These are phyloP conservation scores for Fusarium sp. DNA, from an alignment of 2,329 filamentous ascomycete species.

Conservation along the genomic window DNA sequence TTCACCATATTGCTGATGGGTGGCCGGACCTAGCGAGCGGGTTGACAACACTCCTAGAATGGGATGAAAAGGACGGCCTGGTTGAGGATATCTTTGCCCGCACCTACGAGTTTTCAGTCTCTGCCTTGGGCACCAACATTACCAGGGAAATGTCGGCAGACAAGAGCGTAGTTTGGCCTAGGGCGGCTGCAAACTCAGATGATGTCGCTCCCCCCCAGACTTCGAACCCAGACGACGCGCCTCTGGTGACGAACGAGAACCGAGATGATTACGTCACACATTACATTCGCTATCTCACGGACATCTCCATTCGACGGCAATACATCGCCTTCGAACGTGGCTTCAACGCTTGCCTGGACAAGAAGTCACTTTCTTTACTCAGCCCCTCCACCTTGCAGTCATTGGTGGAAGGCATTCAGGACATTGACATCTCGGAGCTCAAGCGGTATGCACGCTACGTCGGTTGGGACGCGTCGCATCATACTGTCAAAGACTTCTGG, in stretches of 20 bases:
- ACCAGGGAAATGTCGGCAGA: slow-evolving; percentile 66
- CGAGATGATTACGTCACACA: slow-evolving; percentile 82
- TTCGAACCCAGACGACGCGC: slow-evolving; percentile 64
- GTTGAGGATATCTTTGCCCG: slow-evolving; percentile 86
- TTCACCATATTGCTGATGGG: slow-evolving; percentile 85
- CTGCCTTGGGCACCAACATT: slow-evolving; percentile 67
- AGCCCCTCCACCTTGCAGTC: slow-evolving; percentile 77
- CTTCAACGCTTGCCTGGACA: slow-evolving; percentile 80
- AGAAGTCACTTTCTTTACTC: slow-evolving; percentile 78
- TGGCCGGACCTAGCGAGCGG: slow-evolving; percentile 87
- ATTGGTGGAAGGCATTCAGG: slow-evolving; percentile 84
- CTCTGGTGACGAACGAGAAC: slow-evolving; percentile 84
- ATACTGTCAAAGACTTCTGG: slow-evolving; percentile 86
- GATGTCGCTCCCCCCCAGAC: slow-evolving; percentile 34
- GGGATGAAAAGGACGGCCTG: slow-evolving; percentile 78
- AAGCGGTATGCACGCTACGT: slow-evolving; percentile 81
- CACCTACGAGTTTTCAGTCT: slow-evolving; percentile 86
- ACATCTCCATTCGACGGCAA: slow-evolving; percentile 81
- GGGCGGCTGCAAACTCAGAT: slow-evolving; percentile 52
- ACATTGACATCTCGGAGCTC: slow-evolving; percentile 82
- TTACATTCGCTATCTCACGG: slow-evolving; percentile 86
- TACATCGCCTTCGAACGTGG: slow-evolving; percentile 84
- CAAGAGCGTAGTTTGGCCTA: slow-evolving; percentile 62
- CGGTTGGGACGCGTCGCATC: slow-evolving; percentile 78
- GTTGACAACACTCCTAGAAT: slow-evolving; percentile 78